Conservation (phyloP, 2,329 filamentous ascomycete species). For the Fusarium sp. region DNA sequence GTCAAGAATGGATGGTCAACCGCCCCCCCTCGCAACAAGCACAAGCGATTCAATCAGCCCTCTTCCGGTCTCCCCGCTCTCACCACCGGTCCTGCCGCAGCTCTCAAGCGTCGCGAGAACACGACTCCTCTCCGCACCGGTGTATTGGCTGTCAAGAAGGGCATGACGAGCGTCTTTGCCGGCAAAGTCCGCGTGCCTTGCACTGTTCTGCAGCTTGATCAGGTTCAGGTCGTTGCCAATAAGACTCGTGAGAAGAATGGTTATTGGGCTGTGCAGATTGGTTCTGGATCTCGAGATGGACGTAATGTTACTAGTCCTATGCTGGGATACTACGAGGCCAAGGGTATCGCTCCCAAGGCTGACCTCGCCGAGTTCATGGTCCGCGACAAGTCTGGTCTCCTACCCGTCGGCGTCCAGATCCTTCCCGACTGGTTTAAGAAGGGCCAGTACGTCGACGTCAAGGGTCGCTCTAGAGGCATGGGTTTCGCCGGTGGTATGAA, state of each 20-base stretch:
- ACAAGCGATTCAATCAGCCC: conserved; percentile 71
- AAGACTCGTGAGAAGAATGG: conserved; percentile 86
- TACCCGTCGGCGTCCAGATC: conserved; percentile 80
- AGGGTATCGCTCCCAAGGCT: conserved; percentile 85
- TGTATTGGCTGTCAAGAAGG: conserved; percentile 89
- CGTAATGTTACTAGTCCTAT: conserved; percentile 84
- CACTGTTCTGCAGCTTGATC: conserved; percentile 93
- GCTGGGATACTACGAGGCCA: conserved; percentile 88
- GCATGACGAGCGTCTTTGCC: conserved; percentile 94
- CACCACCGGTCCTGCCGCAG: conserved; percentile 70
- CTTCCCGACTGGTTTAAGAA: conserved; percentile 90
- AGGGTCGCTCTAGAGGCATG: conserved; percentile 84
- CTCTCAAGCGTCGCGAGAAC: conserved; percentile 68
- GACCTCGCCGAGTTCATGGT: conserved; percentile 91
- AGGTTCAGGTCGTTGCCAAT: conserved; percentile 88
- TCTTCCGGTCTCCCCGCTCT: conserved; percentile 67
- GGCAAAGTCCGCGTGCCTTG: conserved; percentile 83
- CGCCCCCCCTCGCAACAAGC: conserved; percentile 63
- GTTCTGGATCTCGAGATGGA: conserved; percentile 78
- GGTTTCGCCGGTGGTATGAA: conserved; percentile 99
- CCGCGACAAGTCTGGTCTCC: conserved; percentile 76
- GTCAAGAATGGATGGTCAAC: conserved; percentile 74
- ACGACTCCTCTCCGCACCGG: conserved; percentile 79
- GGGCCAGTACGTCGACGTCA: conserved; percentile 91
- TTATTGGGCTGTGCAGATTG: conserved; percentile 95